Conservation (phyloP, 169 alveolate species). For the Neospora caninum region DNA sequence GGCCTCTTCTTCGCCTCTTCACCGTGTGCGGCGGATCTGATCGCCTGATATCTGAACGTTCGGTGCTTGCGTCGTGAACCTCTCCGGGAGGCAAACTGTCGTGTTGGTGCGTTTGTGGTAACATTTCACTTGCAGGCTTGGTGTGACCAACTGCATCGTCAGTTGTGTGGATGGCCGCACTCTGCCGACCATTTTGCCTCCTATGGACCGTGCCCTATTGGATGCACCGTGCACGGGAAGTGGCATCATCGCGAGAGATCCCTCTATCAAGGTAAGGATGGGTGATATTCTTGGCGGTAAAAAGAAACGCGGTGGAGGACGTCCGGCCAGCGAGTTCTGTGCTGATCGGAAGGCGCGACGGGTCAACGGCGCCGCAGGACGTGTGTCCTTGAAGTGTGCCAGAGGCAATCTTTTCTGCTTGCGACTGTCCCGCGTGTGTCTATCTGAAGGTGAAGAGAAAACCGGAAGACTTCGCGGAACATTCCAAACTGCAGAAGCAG, state of each 20-base stretch:
- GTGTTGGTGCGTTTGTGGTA: background rate
- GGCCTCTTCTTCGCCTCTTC: too few species aligned
- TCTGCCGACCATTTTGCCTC: conserved; percentile 81
- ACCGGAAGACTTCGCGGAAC: conserved; percentile 90
- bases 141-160: conserved; percentile 61
- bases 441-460: conserved; percentile 79
- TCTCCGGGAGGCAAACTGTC: too few species aligned
- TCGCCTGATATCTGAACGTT: too few species aligned
- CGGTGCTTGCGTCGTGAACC: too few species aligned
- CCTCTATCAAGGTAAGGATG: conserved; percentile 83
- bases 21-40: too few species aligned
- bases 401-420: too few species aligned
- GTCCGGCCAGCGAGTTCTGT: too few species aligned
- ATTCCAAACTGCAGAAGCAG: conserved; percentile 94
- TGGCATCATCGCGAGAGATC: conserved; percentile 94
- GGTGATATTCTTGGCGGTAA: background rate
- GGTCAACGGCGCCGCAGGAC: too few species aligned
- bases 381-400: too few species aligned
- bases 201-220: conserved; percentile 89
- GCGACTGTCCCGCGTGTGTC: background rate
- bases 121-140: conserved; percentile 38
- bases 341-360: too few species aligned
- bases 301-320: too few species aligned
- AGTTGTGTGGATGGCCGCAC: conserved; percentile 87
- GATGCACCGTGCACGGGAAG: conserved; percentile 96